Evolutionary conservation across 768 basidiomycete species (phyloP).

Genomic region (Termitomyces sp.): DNA sequence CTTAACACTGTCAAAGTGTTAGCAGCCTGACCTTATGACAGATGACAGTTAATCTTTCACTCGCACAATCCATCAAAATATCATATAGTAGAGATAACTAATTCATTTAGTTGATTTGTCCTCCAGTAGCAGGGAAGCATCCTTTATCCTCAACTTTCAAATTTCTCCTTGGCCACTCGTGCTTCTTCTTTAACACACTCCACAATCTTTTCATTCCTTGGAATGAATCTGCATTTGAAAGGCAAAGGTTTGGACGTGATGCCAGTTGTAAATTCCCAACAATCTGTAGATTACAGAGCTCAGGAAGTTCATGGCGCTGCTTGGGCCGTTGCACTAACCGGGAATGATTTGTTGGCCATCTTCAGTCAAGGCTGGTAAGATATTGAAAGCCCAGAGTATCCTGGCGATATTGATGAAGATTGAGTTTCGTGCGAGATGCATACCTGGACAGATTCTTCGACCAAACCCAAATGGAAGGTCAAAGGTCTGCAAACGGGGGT

Average conservation of each 20-base stretch:
- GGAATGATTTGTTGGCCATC: conserved; percentile 7
- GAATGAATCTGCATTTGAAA: conserved; percentile 23
- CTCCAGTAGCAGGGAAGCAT: no score
- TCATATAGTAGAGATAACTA: no score
- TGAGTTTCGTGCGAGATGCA: conserved; percentile 28
- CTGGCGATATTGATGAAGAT: conserved; percentile 28
- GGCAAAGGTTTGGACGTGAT: conserved; percentile 26
- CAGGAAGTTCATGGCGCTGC: no score
- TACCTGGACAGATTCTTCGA: conserved; percentile 31
- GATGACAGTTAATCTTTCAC: not conserved
- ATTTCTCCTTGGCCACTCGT: conserved; percentile 12
- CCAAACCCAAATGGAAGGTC: conserved; percentile 36
- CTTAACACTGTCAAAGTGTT: no score
- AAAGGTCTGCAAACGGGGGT: conserved; percentile 24
- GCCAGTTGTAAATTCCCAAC: conserved; percentile 20
- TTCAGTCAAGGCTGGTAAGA: conserved; percentile 14
- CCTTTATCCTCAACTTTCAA: not conserved
- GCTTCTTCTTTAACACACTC: conserved; percentile 20
- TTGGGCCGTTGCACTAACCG: not conserved
- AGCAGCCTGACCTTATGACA: no score
- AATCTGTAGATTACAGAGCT: not conserved
- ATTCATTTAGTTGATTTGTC: no score
- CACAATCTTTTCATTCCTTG: conserved; percentile 15
- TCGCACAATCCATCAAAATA: not conserved
- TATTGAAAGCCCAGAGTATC: conserved; percentile 30